Evolutionary conservation across 495 filamentous ascomycete genomes (phyloP), one percentile per base, ranked within the genome.

Genomic region (Penicillium cinerascens): DNA sequence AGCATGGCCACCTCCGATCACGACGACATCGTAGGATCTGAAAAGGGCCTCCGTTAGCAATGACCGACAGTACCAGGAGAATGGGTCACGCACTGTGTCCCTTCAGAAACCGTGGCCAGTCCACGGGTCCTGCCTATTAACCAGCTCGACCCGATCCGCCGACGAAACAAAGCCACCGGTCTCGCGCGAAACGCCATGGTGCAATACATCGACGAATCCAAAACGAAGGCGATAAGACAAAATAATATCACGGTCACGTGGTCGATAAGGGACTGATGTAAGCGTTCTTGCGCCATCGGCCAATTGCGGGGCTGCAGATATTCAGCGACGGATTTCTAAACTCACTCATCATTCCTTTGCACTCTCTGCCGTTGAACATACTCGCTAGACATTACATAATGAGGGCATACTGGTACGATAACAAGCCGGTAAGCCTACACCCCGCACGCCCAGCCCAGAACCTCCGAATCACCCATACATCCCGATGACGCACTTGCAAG

Each of bases 1-100:
- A 27, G 93, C 93, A 79, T 98, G 93, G 39, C 93, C 93, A 45
- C 93, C 93, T 40, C 93, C 93, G 48, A 98, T 91, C 11, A 98
- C 91, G 40, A 97, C 76, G 42, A 98, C 93, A 80, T 97, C 95
- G 63, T 88, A 96, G 8, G 84, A 76, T 47, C 89, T 42, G 21
- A 38, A 33, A 13, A 33, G 29, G 11, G 29, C 8, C 29, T 33
- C 11, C 10, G 29, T 33, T 33, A 33, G 29, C 4, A 13, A 33
- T 10, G 10, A 10, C 10, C 29, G 11, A 33, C 11, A 33, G 29
- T 33, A 13, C 13, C 29, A 33, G 29, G 29, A 20, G 10, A 17
- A 40, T 42, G 41, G 27, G 44, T 20, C 20, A 53, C 66, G 35
- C 70, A 78, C 78, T 70, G 67, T 44, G 59, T 57, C 60, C 70